Evolutionary conservation across 2,329 filamentous ascomycete species (phyloP).

Genomic region (Ceratocystis cacaofunesta): DNA sequence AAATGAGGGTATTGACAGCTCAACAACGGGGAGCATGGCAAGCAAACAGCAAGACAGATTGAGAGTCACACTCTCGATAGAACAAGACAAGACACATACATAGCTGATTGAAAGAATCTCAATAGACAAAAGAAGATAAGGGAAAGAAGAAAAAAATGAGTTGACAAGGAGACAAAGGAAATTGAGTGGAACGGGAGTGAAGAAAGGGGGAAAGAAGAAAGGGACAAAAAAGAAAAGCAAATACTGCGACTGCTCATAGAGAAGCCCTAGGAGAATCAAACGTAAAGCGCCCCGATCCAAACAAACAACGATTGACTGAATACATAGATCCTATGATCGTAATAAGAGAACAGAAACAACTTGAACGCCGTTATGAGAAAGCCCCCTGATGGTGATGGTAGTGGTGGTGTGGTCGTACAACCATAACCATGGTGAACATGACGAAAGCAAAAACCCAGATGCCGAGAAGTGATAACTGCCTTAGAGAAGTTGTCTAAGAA

Average conservation of each 20-base stretch:
- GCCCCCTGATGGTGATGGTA: constrained; percentile 1
- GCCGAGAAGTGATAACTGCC: constrained; percentile 8
- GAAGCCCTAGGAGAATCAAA: constrained; percentile 13
- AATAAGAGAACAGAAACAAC: constrained; percentile 16
- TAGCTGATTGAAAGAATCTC: constrained; percentile 5
- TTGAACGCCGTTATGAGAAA: constrained; percentile 15
- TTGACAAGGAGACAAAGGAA: constrained; percentile 12
- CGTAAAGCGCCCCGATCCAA: constrained; percentile 12
- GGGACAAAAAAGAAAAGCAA: constrained; percentile 9
- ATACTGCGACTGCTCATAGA: constrained; percentile 15
- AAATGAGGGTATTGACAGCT: background rate
- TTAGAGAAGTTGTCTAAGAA: constrained; percentile 7
- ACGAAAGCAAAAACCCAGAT: constrained; percentile 15
- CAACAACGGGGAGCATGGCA: background rate
- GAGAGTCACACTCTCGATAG: background rate
- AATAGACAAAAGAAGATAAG: constrained; percentile 11
- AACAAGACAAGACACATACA: background rate
- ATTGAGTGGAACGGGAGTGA: background rate
- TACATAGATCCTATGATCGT: constrained; percentile 16
- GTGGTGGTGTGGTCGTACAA: constrained; percentile 13
- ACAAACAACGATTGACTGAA: constrained; percentile 15
- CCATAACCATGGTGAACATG: constrained; percentile 17
- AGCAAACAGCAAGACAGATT: constrained; percentile 4
- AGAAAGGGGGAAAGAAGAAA: background rate
- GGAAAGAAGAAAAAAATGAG: constrained; percentile 1